phyloP scores from a whole-genome alignment of 129 eudicot species.

The Centaurea solstitialis region DNA sequence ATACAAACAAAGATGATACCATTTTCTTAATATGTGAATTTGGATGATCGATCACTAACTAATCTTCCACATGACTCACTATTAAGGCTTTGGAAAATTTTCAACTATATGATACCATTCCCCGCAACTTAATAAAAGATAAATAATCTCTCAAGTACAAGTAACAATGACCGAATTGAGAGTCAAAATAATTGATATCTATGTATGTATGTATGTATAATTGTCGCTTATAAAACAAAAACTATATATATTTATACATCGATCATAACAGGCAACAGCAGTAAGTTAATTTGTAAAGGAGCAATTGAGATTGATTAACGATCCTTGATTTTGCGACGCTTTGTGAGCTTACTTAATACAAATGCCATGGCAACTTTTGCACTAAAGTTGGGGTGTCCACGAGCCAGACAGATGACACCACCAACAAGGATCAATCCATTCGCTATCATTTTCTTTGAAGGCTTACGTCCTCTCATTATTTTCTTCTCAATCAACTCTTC shows the following conservation, averaged over 20 bases:
- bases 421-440: conserved; percentile 72
- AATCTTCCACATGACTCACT: too few relatives aligned
- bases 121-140: too few relatives aligned
- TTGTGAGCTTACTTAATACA: conserved; percentile 58
- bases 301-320: not conserved
- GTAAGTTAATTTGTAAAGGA: too few relatives aligned
- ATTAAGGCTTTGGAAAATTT: too few relatives aligned
- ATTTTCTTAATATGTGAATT: too few relatives aligned
- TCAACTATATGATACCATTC: too few relatives aligned
- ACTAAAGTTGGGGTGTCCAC: conserved; percentile 71
- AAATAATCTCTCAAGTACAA: not conserved
- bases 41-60: too few relatives aligned
- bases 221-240: too few relatives aligned
- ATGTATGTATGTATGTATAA: too few relatives aligned
- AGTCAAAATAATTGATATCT: too few relatives aligned
- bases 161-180: not conserved
- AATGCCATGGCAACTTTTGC: conserved; percentile 82
- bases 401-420: conserved; percentile 69
- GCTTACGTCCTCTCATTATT: conserved; percentile 29
- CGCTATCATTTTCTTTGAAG: conserved; percentile 62
- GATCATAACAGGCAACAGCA: too few relatives aligned
- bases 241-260: not conserved
- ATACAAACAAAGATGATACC: too few relatives aligned
- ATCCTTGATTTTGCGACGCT: conserved; percentile 36
- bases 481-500: conserved; percentile 28